These are phyloP conservation scores for Starmerella geochares DNA, from an alignment of 805 yeast species.

Conservation along the genomic window DNA sequence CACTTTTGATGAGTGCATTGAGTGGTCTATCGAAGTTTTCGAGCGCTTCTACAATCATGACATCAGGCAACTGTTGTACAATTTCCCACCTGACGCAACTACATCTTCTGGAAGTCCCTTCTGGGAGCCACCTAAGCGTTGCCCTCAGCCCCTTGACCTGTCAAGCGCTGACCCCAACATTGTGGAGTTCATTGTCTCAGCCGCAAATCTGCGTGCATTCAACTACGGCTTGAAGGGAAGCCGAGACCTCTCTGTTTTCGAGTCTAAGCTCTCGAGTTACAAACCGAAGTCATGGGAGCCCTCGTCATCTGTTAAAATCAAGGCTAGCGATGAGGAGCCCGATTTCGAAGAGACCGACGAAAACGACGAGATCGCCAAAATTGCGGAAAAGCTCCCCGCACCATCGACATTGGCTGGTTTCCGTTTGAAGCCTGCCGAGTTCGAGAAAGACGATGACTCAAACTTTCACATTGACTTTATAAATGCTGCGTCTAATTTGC, in stretches of 20 bases:
- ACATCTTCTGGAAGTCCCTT: constrained; percentile 87
- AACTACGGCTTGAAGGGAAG: constrained; percentile 84
- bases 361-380: constrained; percentile 27
- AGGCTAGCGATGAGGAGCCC: constrained; percentile 84
- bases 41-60: constrained; percentile 78
- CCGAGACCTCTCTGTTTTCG: constrained; percentile 37
- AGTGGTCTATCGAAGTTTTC: constrained; percentile 88
- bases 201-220: constrained; percentile 82
- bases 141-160: constrained; percentile 76
- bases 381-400: constrained; percentile 74
- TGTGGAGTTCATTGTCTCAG: constrained; percentile 72
- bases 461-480: constrained; percentile 96
- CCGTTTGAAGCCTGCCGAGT: constrained; percentile 78
- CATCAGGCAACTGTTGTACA: constrained; percentile 78
- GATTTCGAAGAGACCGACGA: constrained; percentile 37
- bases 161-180: constrained; percentile 70
- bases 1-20: constrained; percentile 83
- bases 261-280: constrained; percentile 43
- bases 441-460: constrained; percentile 95
- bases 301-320: constrained; percentile 63
- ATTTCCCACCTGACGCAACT: constrained; percentile 88
- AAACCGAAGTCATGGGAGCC: constrained; percentile 63
- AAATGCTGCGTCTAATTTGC: constrained; percentile 87
- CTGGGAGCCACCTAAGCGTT: constrained; percentile 97
- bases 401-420: constrained; percentile 84